phyloP scores from a whole-genome alignment of 768 basidiomycete genomes.

The Saitozyma sp. region DNA sequence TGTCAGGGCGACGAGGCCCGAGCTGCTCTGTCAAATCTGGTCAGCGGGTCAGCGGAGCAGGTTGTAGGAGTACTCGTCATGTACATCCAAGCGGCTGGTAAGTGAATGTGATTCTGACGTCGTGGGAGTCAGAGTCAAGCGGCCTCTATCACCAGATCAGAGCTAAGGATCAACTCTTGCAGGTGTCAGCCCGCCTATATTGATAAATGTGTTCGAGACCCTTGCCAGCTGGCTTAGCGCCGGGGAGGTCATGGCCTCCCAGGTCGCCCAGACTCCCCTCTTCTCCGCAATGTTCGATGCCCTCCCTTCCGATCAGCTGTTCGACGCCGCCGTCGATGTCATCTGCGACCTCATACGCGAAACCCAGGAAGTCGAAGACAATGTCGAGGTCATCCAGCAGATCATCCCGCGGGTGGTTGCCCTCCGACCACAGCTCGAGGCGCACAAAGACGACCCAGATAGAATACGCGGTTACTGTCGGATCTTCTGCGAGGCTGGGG shows the following conservation, averaged over 20 bases:
- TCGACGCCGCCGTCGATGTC: constrained; percentile 87
- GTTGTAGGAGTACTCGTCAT: constrained; percentile 77
- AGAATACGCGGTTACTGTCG: constrained; percentile 84
- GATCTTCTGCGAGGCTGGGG: constrained; percentile 95
- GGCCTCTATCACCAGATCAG: not conserved
- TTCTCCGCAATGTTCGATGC: constrained; percentile 82
- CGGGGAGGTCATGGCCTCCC: constrained; percentile 70
- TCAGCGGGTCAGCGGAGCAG: constrained; percentile 57
- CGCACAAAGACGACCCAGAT: constrained; percentile 69
- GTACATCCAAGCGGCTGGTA: constrained; percentile 86
- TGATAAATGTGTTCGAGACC: constrained; percentile 78
- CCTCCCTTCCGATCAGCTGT: constrained; percentile 77
- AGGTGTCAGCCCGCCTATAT: constrained; percentile 81
- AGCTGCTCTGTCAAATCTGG: constrained; percentile 9
- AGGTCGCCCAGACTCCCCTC: constrained; percentile 73
- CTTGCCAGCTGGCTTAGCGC: constrained; percentile 83
- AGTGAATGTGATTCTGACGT: constrained; percentile 38
- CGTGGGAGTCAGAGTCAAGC: not conserved
- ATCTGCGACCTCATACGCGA: constrained; percentile 95
- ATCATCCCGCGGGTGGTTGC: constrained; percentile 84
- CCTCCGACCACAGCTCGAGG: constrained; percentile 64
- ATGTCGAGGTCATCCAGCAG: constrained; percentile 80
- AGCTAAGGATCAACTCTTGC: constrained; percentile 3
- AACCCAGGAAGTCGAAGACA: constrained; percentile 94
- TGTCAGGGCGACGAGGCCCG: not conserved